Conservation (phyloP, 139 green algal genomes). For the Coelastrella sp. region DNA sequence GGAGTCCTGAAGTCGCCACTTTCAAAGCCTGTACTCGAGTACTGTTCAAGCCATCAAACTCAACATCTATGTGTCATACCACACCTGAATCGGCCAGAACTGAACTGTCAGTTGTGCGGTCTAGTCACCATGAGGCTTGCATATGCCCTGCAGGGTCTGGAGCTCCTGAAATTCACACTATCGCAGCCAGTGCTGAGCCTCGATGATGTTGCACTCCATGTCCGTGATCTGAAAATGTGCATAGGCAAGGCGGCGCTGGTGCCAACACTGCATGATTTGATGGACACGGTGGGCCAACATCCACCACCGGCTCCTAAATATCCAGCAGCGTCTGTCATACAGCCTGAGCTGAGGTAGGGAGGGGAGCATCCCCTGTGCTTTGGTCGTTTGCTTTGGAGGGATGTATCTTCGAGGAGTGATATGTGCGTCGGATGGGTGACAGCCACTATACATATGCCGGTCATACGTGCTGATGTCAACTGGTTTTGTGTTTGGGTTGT, state of each 20-base stretch:
- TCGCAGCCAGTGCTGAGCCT: slow-evolving; percentile 44
- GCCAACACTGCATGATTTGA: slow-evolving; percentile 43
- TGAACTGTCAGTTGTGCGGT: not conserved
- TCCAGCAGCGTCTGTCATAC: slow-evolving; percentile 47
- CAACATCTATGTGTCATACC: not conserved
- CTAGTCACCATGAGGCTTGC: not conserved
- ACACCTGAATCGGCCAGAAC: not conserved
- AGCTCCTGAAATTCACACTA: slow-evolving; percentile 53
- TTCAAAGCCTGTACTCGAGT: not conserved
- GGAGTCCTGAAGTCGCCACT: not conserved
- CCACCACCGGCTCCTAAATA: slow-evolving; percentile 48
- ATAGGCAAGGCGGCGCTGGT: slow-evolving; percentile 26
- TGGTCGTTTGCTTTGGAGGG: too few relatives aligned
- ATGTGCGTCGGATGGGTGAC: too few relatives aligned
- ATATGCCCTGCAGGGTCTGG: slow-evolving; percentile 30
- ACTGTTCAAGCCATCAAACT: not conserved
- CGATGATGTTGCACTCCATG: slow-evolving; percentile 44
- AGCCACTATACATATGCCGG: too few relatives aligned
- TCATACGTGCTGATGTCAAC: too few relatives aligned
- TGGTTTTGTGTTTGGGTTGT: too few relatives aligned
- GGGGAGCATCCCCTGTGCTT: too few relatives aligned
- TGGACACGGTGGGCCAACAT: slow-evolving; percentile 17
- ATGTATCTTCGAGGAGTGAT: too few relatives aligned
- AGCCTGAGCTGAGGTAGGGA: slow-evolving; percentile 46
- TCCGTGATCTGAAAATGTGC: slow-evolving; percentile 44